phyloP scores from a whole-genome alignment of 768 basidiomycete species.

The Leccinum obscurum region DNA sequence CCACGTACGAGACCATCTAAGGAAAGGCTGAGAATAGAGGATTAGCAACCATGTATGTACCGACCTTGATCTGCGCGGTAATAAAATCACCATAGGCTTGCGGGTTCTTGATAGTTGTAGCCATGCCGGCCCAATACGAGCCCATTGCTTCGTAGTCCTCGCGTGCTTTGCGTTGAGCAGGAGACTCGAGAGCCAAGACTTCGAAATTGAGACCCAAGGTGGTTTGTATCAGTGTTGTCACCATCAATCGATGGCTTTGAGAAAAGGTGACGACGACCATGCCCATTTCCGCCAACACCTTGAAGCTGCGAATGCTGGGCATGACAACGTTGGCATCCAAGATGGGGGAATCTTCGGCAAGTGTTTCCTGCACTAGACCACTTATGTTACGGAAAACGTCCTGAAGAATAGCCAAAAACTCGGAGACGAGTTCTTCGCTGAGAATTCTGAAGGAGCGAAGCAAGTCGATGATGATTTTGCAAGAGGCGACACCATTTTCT shows the following conservation, averaged over 20 bases:
- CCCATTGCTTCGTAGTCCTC: constrained; percentile 82
- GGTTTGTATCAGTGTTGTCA: constrained; percentile 63
- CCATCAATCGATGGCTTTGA: constrained; percentile 71
- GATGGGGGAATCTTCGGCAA: constrained; percentile 61
- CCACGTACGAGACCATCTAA: constrained; percentile 89
- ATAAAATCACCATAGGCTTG: constrained; percentile 80
- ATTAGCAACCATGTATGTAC: neutral
- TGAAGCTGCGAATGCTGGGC: constrained; percentile 85
- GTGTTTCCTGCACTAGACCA: constrained; percentile 67
- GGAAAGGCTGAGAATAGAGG: constrained; percentile 8
- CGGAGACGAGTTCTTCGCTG: constrained; percentile 70
- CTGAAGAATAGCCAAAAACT: constrained; percentile 80
- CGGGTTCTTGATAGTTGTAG: constrained; percentile 70
- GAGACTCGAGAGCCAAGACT: constrained; percentile 73
- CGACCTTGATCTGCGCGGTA: constrained; percentile 87
- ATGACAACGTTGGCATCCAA: constrained; percentile 59
- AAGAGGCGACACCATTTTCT: constrained; percentile 87
- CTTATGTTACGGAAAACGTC: constrained; percentile 76
- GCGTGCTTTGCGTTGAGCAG: constrained; percentile 77
- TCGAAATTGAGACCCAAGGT: constrained; percentile 80
- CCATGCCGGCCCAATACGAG: constrained; percentile 79
- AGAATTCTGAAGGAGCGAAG: constrained; percentile 73
- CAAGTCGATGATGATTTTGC: constrained; percentile 91
- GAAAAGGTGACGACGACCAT: constrained; percentile 90
- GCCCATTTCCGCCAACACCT: constrained; percentile 91